phyloP scores from a whole-genome alignment of 352 stramenopile genomes.

The Aphanomyces cochlioides region DNA sequence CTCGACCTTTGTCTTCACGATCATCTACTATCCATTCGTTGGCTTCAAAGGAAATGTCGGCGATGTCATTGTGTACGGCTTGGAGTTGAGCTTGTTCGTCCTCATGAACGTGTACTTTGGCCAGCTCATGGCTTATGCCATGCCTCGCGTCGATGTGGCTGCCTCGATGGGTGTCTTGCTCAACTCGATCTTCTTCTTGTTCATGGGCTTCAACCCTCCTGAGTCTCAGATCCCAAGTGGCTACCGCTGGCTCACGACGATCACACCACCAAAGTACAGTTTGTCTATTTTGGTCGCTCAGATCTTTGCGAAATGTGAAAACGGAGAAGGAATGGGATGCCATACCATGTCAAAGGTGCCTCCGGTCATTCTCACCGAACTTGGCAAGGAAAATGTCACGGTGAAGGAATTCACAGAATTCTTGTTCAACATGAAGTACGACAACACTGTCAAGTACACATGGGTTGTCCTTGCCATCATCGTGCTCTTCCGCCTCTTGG shows the following conservation, averaged over 20 bases:
- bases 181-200: conserved; percentile 45
- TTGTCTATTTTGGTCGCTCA: conserved; percentile 13
- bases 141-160: conserved; percentile 48
- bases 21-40: conserved; percentile 54
- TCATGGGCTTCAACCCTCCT: conserved; percentile 33
- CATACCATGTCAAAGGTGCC: conserved; percentile 51
- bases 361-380: conserved; percentile 31
- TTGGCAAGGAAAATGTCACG: conserved; percentile 25
- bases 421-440: conserved; percentile 53
- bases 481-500: conserved; percentile 49
- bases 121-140: conserved; percentile 63
- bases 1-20: conserved; percentile 45
- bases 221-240: conserved; percentile 26
- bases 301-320: conserved; percentile 24
- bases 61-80: conserved; percentile 54
- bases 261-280: conserved; percentile 20
- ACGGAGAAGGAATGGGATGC: conserved; percentile 43
- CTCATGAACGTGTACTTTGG: conserved; percentile 57
- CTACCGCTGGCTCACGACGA: conserved; percentile 30
- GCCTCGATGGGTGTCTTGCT: conserved; percentile 41
- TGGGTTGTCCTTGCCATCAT: conserved; percentile 49
- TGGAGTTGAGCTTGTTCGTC: conserved; percentile 45
- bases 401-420: conserved; percentile 56
- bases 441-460: conserved; percentile 46
- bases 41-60: conserved; percentile 38